Conservation (phyloP, 768 basidiomycete species). For the Lactifluus pinguis region DNA sequence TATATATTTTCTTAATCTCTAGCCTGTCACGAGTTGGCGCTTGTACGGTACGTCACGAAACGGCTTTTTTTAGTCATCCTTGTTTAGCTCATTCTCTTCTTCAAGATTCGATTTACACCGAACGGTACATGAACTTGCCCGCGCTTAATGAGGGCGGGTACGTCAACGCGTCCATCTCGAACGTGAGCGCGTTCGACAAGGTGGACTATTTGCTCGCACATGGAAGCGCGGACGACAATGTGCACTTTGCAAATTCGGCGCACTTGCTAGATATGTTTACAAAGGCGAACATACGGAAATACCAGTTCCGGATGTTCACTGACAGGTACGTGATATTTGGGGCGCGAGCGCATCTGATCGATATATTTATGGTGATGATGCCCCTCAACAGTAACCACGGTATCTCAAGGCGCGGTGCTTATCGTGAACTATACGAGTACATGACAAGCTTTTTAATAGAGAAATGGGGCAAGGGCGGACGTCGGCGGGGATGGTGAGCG, state of each 20-base stretch:
- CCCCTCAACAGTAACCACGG: slow-evolving; percentile 56
- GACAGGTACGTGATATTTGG: slow-evolving; percentile 56
- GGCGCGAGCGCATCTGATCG: not conserved
- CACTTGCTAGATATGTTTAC: slow-evolving; percentile 93
- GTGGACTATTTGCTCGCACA: slow-evolving; percentile 81
- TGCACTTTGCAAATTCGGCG: slow-evolving; percentile 88
- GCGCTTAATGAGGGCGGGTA: slow-evolving; percentile 78
- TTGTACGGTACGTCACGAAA: slow-evolving; percentile 51
- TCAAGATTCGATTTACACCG: slow-evolving; percentile 97
- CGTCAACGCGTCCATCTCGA: slow-evolving; percentile 76
- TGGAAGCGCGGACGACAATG: slow-evolving; percentile 94
- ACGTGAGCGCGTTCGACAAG: slow-evolving; percentile 78
- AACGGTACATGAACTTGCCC: slow-evolving; percentile 92
- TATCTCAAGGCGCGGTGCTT: slow-evolving; percentile 65
- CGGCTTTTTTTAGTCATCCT: not conserved
- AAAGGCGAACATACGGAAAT: slow-evolving; percentile 55
- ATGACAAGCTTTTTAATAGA: slow-evolving; percentile 78
- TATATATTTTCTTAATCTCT: not conserved
- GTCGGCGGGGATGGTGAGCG: slow-evolving; percentile 49
- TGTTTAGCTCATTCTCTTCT: no score
- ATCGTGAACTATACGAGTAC: slow-evolving; percentile 80
- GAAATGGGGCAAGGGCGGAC: slow-evolving; percentile 86
- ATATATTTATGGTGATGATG: not conserved
- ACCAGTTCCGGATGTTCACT: slow-evolving; percentile 92
- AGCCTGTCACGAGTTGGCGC: slow-evolving; percentile 86